Evolutionary conservation across 2,329 filamentous ascomycete species (phyloP).

Genomic region (Cladophialophora immunda): DNA sequence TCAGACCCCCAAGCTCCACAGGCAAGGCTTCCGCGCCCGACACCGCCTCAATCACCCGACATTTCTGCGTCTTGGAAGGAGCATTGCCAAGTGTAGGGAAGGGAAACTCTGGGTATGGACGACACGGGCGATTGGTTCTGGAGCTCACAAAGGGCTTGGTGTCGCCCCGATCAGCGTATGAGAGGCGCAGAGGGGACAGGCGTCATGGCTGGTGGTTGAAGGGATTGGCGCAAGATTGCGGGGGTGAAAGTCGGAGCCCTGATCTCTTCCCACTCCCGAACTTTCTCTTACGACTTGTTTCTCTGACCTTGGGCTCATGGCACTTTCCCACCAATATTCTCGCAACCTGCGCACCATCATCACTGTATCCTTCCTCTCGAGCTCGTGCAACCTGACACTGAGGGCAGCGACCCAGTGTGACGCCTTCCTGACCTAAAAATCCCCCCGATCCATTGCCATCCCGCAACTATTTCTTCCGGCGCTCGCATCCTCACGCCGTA

Average conservation of each 20-base stretch:
- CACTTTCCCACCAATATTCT: constrained; percentile 6
- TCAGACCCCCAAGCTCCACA: not conserved
- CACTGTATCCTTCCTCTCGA: constrained; percentile 3
- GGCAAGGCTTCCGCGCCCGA: constrained; percentile 7
- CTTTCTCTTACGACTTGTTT: constrained; percentile 9
- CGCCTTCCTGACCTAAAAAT: not conserved
- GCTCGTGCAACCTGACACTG: not conserved
- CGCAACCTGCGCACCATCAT: not conserved
- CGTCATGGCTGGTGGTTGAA: not conserved
- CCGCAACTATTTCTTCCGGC: constrained; percentile 2
- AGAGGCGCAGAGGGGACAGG: not conserved
- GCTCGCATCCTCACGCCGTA: constrained; percentile 10
- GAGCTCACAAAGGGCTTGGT: constrained; percentile 1
- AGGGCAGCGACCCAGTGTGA: not conserved
- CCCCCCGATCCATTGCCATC: not conserved
- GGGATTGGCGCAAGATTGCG: constrained; percentile 23
- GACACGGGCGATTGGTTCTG: constrained; percentile 15
- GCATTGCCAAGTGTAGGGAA: constrained; percentile 6
- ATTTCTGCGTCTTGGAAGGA: constrained; percentile 15
- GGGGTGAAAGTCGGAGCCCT: constrained; percentile 16
- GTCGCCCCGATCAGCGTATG: constrained; percentile 3
- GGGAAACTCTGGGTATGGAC: constrained; percentile 1
- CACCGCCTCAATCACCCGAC: constrained; percentile 20
- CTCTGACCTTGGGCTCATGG: not conserved
- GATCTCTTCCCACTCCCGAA: not conserved